These are phyloP conservation scores for Neofusicoccum sp. DNA, from an alignment of 2,329 filamentous ascomycete species.

Conservation along the genomic window DNA sequence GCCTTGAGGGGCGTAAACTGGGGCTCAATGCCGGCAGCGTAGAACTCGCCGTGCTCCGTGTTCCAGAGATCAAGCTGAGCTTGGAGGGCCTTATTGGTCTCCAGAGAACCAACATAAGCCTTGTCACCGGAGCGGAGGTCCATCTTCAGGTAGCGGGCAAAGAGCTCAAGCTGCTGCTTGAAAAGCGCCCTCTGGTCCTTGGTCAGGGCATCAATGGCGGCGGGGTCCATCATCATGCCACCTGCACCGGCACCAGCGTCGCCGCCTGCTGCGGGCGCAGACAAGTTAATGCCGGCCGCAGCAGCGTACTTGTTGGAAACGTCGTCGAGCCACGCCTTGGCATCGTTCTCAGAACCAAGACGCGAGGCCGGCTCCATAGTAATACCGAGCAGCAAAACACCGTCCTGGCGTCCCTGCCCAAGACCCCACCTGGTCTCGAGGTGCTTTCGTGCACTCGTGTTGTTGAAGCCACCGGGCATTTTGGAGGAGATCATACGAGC, in stretches of 20 bases:
- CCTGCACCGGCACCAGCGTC: conserved; percentile 69
- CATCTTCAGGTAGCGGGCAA: conserved; percentile 94
- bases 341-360: conserved; percentile 84
- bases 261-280: conserved; percentile 67
- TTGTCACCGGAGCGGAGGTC: conserved; percentile 96
- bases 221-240: conserved; percentile 99
- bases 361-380: conserved; percentile 90
- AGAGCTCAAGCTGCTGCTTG: conserved; percentile 96
- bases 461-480: conserved; percentile 99
- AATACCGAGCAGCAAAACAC: conserved; percentile 80
- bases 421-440: conserved; percentile 92
- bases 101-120: conserved; percentile 77
- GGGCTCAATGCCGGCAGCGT: conserved; percentile 90
- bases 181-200: conserved; percentile 95
- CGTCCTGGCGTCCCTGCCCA: conserved; percentile 82
- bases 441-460: conserved; percentile 92
- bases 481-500: conserved; percentile 96
- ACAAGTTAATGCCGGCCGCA: conserved; percentile 78
- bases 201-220: conserved; percentile 91
- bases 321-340: conserved; percentile 87
- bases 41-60: conserved; percentile 93
- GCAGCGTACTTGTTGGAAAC: conserved; percentile 86
- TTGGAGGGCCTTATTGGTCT: conserved; percentile 84
- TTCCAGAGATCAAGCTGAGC: conserved; percentile 93
- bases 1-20: conserved; percentile 93